Conservation (phyloP, 345 rosid genomes). For the Eucalyptus cloeziana region DNA sequence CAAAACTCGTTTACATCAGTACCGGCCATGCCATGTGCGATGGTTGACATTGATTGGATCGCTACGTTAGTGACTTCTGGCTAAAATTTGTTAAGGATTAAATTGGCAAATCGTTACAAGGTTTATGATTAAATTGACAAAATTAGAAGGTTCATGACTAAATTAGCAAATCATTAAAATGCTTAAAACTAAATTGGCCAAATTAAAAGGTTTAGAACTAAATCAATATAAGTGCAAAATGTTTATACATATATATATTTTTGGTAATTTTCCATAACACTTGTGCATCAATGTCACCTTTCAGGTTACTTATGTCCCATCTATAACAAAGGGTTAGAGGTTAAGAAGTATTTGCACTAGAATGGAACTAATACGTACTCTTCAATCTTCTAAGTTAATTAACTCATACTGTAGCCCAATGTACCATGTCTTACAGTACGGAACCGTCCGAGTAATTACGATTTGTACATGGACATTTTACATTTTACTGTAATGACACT, state of each 20-base stretch:
- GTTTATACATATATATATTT: no score
- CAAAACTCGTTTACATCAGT: accelerated
- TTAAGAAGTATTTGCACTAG: background rate
- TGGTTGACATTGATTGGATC: background rate
- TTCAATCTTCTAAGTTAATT: background rate
- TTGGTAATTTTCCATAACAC: background rate
- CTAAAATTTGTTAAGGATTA: no score
- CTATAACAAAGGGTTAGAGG: background rate
- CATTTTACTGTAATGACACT: background rate
- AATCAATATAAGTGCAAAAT: background rate
- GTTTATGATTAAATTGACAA: no score
- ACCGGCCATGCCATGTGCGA: accelerated
- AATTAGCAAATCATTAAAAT: background rate
- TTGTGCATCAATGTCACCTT: background rate
- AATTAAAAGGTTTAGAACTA: no score
- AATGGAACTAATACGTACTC: background rate
- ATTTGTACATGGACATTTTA: background rate
- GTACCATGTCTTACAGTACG: background rate
- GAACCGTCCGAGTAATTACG: background rate
- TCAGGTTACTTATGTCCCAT: background rate
- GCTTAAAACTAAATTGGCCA: background rate
- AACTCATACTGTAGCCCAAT: background rate
- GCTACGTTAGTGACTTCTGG: no score
- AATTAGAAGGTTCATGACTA: no score
- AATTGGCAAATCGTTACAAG: background rate